phyloP scores from a whole-genome alignment of 352 stramenopile species.

The Globisporangium polare region DNA sequence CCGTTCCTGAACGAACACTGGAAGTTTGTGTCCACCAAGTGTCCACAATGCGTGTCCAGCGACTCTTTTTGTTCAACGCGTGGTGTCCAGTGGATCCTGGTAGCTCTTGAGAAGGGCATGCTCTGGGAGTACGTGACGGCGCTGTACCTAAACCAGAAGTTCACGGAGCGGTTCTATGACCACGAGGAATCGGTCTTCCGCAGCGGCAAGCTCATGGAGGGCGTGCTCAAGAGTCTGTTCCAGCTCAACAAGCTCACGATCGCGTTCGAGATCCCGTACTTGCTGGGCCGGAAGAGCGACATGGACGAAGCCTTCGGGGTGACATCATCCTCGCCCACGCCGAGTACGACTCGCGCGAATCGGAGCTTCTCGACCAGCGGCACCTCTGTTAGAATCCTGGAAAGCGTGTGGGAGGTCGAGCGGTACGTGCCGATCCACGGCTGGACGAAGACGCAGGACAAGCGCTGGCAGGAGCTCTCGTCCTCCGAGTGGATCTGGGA shows the following conservation, averaged over 20 bases:
- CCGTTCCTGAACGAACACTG: slow-evolving; percentile 52
- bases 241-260: slow-evolving; percentile 48
- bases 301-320: slow-evolving; percentile 42
- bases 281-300: slow-evolving; percentile 41
- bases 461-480: slow-evolving; percentile 52
- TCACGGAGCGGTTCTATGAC: slow-evolving; percentile 59
- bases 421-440: slow-evolving; percentile 70
- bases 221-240: slow-evolving; percentile 45
- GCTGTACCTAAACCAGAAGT: slow-evolving; percentile 33
- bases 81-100: slow-evolving; percentile 68
- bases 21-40: slow-evolving; percentile 53
- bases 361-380: slow-evolving; percentile 12
- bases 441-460: slow-evolving; percentile 58
- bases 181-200: slow-evolving; percentile 41
- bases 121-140: slow-evolving; percentile 54
- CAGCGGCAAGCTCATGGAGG: slow-evolving; percentile 34
- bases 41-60: slow-evolving; percentile 42
- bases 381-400: slow-evolving; percentile 42
- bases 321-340: slow-evolving; percentile 9
- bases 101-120: slow-evolving; percentile 52
- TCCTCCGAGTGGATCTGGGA: slow-evolving; percentile 84
- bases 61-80: slow-evolving; percentile 68
- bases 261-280: slow-evolving; percentile 43
- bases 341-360: not conserved
- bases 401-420: slow-evolving; percentile 71